These are phyloP conservation scores for Antrodiella citrinella DNA, from an alignment of 768 basidiomycete genomes.

Conservation along the genomic window DNA sequence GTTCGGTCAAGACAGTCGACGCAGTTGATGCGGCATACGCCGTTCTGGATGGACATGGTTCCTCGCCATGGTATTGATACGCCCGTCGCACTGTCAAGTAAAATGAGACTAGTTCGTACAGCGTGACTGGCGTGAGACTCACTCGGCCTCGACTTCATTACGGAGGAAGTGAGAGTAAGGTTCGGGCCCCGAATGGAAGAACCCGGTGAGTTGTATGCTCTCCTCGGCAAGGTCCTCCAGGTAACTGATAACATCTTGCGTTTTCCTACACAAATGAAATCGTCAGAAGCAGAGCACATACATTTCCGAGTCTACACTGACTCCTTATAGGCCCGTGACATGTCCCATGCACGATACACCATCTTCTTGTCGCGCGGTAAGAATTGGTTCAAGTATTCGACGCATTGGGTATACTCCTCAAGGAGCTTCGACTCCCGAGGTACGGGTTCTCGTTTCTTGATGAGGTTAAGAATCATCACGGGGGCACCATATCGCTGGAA, in stretches of 20 bases:
- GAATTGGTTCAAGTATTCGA: constrained; percentile 92
- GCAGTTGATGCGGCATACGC: constrained; percentile 90
- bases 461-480: constrained; percentile 86
- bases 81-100: constrained; percentile 20
- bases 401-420: constrained; percentile 87
- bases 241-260: constrained; percentile 91
- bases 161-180: constrained; percentile 66
- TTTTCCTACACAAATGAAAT: constrained; percentile 49
- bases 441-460: constrained; percentile 75
- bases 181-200: constrained; percentile 92
- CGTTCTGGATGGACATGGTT: constrained; percentile 78
- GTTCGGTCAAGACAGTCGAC: constrained; percentile 96
- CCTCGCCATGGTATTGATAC: constrained; percentile 42
- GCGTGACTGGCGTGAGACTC: constrained; percentile 7
- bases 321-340: constrained; percentile 93
- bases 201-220: constrained; percentile 81
- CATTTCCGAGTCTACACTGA: constrained; percentile 24
- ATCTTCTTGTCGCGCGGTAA: constrained; percentile 80
- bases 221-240: constrained; percentile 94
- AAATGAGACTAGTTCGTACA: background rate
- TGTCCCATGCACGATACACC: constrained; percentile 93
- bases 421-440: constrained; percentile 86
- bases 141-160: constrained; percentile 34
- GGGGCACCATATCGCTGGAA: constrained; percentile 86
- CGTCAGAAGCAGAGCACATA: background rate